These are phyloP conservation scores for Triticum monococcum DNA, from an alignment of 176 grass and related monocot genomes.

Conservation along the genomic window DNA sequence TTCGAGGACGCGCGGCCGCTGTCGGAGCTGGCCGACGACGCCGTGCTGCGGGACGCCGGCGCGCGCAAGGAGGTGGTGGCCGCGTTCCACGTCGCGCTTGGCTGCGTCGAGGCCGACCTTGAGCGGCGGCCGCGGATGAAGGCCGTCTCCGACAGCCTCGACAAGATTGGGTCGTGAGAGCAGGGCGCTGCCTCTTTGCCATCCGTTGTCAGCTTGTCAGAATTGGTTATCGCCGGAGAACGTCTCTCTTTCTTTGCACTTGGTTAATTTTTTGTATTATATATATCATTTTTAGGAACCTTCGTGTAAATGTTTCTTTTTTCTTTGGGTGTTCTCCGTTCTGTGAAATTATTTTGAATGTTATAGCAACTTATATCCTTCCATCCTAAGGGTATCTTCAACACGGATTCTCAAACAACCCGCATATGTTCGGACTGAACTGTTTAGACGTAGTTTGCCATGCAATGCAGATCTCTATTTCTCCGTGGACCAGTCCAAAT, in stretches of 20 bases:
- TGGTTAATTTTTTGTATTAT: neutral
- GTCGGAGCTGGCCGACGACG: constrained; percentile 75
- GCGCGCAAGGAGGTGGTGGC: constrained; percentile 80
- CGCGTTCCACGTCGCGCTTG: constrained; percentile 76
- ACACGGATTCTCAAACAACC: too few species aligned
- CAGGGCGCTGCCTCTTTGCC: neutral
- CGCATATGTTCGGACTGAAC: too few species aligned
- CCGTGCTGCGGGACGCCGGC: constrained; percentile 55
- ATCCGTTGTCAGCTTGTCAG: neutral
- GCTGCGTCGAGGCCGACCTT: constrained; percentile 68
- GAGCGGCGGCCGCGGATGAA: constrained; percentile 73
- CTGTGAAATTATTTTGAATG: too few species aligned
- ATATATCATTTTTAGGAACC: neutral
- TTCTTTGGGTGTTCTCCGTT: neutral
- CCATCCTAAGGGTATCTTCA: too few species aligned
- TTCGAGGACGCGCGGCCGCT: constrained; percentile 76
- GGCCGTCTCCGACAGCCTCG: constrained; percentile 63
- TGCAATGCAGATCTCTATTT: too few species aligned
- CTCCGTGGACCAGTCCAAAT: too few species aligned
- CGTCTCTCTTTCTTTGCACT: neutral
- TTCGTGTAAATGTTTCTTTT: neutral
- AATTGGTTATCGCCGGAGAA: neutral
- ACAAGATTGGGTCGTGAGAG: constrained; percentile 43
- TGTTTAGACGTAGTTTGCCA: too few species aligned
- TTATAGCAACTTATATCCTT: too few species aligned